phyloP scores from a whole-genome alignment of 257 asterid species.

The Rhazya stricta region DNA sequence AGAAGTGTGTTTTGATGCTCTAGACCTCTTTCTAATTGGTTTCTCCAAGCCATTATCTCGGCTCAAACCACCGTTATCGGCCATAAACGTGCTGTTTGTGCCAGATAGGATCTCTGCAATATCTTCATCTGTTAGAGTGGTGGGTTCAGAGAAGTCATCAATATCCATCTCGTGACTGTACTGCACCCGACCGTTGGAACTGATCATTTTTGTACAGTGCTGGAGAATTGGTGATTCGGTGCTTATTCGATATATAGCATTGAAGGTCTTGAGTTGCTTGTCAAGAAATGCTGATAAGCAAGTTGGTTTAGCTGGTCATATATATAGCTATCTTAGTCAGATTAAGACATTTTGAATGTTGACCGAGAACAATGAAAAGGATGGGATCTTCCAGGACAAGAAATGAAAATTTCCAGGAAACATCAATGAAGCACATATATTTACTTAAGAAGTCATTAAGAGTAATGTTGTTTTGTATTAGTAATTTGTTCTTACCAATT shows the following conservation, averaged over 20 bases:
- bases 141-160: neutral
- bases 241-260: neutral
- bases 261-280: neutral
- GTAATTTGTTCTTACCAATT: too few relatives aligned
- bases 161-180: neutral
- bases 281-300: neutral
- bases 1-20: slow-evolving; percentile 30
- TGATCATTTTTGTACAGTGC: neutral
- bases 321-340: neutral
- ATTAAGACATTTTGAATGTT: slow-evolving; percentile 4
- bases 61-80: slow-evolving; percentile 1
- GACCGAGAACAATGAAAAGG: slow-evolving; percentile 7
- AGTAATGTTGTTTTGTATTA: too few relatives aligned
- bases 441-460: too few relatives aligned
- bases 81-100: neutral
- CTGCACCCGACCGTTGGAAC: neutral
- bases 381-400: neutral
- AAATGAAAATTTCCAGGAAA: neutral
- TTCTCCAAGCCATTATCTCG: slow-evolving; percentile 1
- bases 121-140: neutral
- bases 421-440: neutral
- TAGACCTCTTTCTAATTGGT: slow-evolving; percentile 20
- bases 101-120: slow-evolving; percentile 1
- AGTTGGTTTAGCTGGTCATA: too few relatives aligned
- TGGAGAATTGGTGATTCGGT: neutral